Conservation (phyloP, 805 yeast species). For the Wickerhamomyces pijperi region DNA sequence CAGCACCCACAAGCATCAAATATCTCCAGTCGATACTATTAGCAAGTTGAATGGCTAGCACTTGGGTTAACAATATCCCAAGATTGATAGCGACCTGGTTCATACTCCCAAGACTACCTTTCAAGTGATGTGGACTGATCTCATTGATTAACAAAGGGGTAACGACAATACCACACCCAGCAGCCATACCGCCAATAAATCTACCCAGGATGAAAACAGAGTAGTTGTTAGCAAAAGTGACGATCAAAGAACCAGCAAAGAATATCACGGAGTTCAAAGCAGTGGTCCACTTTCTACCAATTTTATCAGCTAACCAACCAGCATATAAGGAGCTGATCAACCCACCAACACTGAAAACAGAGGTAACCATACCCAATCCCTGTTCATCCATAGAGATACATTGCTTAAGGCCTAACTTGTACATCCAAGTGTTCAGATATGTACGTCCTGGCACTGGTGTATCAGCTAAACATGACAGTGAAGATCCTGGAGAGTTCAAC, state of each 20-base stretch:
- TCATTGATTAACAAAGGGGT: slow-evolving; percentile 78
- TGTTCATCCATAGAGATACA: slow-evolving; percentile 50
- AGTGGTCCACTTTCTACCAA: slow-evolving; percentile 52
- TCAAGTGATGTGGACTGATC: slow-evolving; percentile 53
- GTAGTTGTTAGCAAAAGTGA: slow-evolving; percentile 38
- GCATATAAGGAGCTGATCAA: slow-evolving; percentile 62
- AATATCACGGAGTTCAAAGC: slow-evolving; percentile 40
- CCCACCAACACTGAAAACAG: slow-evolving; percentile 80
- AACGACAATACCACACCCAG: slow-evolving; percentile 80
- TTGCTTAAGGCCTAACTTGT: slow-evolving; percentile 32
- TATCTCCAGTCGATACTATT: slow-evolving; percentile 61
- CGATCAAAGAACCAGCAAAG: slow-evolving; percentile 51
- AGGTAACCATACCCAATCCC: slow-evolving; percentile 63
- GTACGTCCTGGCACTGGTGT: slow-evolving; percentile 15
- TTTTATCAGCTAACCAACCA: slow-evolving; percentile 49
- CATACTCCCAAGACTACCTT: slow-evolving; percentile 82
- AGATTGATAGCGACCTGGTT: slow-evolving; percentile 78
- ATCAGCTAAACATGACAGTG: slow-evolving; percentile 42
- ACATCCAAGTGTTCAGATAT: slow-evolving; percentile 12
- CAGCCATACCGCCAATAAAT: slow-evolving; percentile 70
- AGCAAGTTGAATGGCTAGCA: slow-evolving; percentile 60
- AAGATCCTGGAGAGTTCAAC: slow-evolving; percentile 77
- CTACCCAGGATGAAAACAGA: slow-evolving; percentile 50
- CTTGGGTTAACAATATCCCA: slow-evolving; percentile 77
- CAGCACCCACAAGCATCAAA: slow-evolving; percentile 50